Evolutionary conservation across 352 stramenopile genomes (phyloP).

Genomic region (Phytophthora aleatoria): DNA sequence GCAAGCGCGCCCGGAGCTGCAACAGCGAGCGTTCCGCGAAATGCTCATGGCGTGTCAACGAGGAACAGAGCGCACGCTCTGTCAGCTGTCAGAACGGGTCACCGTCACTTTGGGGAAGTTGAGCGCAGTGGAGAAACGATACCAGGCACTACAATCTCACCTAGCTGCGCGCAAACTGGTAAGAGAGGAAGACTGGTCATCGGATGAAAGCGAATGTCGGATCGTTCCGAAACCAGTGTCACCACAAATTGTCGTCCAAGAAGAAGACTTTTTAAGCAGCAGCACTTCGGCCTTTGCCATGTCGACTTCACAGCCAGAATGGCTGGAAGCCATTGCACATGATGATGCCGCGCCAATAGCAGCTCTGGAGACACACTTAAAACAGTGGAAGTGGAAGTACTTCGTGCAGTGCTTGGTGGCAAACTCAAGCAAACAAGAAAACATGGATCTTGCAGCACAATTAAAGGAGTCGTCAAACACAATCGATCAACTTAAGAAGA

Average conservation of each 20-base stretch:
- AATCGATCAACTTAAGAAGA: slow-evolving; percentile 24
- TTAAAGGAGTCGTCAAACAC: slow-evolving; percentile 10
- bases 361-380: slow-evolving; percentile 9
- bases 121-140: slow-evolving; percentile 15
- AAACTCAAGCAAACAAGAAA: slow-evolving; percentile 18
- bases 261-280: slow-evolving; percentile 27
- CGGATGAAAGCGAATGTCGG: slow-evolving; percentile 1
- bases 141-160: slow-evolving; percentile 22
- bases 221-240: slow-evolving; percentile 9
- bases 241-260: slow-evolving; percentile 32
- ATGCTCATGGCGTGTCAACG: slow-evolving; percentile 44
- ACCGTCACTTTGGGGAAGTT: slow-evolving; percentile 25
- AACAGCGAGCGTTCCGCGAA: slow-evolving; percentile 46
- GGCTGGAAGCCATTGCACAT: slow-evolving; percentile 23
- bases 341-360: not conserved
- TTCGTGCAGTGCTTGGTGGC: slow-evolving; percentile 24
- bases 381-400: slow-evolving; percentile 42
- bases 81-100: slow-evolving; percentile 31
- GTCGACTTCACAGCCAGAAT: slow-evolving; percentile 20
- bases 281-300: slow-evolving; percentile 17
- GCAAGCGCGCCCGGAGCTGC: slow-evolving; percentile 44
- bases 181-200: slow-evolving; percentile 7
- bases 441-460: slow-evolving; percentile 2
- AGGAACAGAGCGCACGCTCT: slow-evolving; percentile 36
- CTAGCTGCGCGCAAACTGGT: slow-evolving; percentile 5